These are phyloP conservation scores for Rubroshorea leprosula DNA, from an alignment of 345 rosid genomes.

Conservation along the genomic window DNA sequence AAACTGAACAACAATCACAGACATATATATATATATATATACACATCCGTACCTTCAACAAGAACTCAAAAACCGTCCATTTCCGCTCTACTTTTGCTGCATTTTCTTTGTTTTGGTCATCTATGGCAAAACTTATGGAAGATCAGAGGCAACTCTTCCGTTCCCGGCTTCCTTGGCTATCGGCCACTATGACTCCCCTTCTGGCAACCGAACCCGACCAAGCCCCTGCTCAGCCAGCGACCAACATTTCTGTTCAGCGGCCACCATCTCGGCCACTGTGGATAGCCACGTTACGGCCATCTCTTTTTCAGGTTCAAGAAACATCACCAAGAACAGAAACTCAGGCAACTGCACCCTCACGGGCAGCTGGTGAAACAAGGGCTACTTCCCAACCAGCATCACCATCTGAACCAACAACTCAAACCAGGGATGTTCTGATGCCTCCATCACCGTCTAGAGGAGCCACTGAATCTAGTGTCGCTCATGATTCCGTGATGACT, in stretches of 20 bases:
- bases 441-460: conserved; percentile 13
- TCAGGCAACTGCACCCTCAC: conserved; percentile 15
- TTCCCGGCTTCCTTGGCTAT: conserved; percentile 51
- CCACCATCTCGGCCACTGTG: conserved; percentile 44
- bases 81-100: neutral
- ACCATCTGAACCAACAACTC: neutral
- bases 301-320: conserved; percentile 19
- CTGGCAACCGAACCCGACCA: conserved; percentile 20
- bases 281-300: conserved; percentile 19
- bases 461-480: neutral
- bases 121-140: conserved; percentile 47
- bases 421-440: neutral
- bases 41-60: conserved; percentile 5
- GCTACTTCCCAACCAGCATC: neutral
- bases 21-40: conserved; percentile 14
- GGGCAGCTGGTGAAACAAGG: neutral
- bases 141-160: conserved; percentile 24
- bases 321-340: conserved; percentile 16
- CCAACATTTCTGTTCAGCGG: conserved; percentile 21
- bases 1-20: conserved; percentile 33
- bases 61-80: neutral
- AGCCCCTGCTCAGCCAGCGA: conserved; percentile 22
- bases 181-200: conserved; percentile 23
- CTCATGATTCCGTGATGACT: conserved; percentile 15
- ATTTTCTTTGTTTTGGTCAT: conserved; percentile 1